These are phyloP conservation scores for Pythium apleroticum DNA, from an alignment of 352 stramenopile genomes.

Conservation along the genomic window DNA sequence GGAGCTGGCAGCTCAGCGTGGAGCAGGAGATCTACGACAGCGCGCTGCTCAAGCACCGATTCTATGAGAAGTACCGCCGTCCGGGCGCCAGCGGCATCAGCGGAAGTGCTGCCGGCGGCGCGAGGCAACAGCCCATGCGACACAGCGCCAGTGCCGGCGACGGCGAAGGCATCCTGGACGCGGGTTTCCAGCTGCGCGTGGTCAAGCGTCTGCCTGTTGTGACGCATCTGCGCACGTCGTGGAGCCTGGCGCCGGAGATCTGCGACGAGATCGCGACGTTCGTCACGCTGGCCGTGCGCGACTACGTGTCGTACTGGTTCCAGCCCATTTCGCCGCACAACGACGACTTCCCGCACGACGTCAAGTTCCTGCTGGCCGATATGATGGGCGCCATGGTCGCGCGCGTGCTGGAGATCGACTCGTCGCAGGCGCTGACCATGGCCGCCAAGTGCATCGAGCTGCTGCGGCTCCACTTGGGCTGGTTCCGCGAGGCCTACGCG, in stretches of 20 bases:
- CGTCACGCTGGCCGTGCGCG: constrained; percentile 43
- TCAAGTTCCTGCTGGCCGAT: constrained; percentile 66
- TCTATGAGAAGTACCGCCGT: constrained; percentile 51
- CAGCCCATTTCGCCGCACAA: constrained; percentile 52
- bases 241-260: constrained; percentile 50
- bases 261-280: constrained; percentile 64
- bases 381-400: constrained; percentile 54
- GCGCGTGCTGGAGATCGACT: constrained; percentile 67
- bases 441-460: constrained; percentile 62
- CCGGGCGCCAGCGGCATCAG: constrained; percentile 3
- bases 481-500: constrained; percentile 78
- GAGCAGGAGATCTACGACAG: constrained; percentile 66
- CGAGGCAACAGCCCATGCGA: not conserved
- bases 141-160: not conserved
- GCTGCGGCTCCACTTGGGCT: constrained; percentile 68
- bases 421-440: constrained; percentile 62
- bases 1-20: constrained; percentile 55
- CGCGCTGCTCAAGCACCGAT: constrained; percentile 48
- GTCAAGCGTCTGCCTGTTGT: constrained; percentile 60
- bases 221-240: constrained; percentile 61
- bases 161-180: constrained; percentile 24
- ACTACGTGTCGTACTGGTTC: constrained; percentile 76
- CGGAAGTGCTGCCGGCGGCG: not conserved
- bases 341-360: constrained; percentile 64
- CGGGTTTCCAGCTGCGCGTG: constrained; percentile 52